Evolutionary conservation across 2,329 filamentous ascomycete species (phyloP).

Genomic region (Aspergillus persii): DNA sequence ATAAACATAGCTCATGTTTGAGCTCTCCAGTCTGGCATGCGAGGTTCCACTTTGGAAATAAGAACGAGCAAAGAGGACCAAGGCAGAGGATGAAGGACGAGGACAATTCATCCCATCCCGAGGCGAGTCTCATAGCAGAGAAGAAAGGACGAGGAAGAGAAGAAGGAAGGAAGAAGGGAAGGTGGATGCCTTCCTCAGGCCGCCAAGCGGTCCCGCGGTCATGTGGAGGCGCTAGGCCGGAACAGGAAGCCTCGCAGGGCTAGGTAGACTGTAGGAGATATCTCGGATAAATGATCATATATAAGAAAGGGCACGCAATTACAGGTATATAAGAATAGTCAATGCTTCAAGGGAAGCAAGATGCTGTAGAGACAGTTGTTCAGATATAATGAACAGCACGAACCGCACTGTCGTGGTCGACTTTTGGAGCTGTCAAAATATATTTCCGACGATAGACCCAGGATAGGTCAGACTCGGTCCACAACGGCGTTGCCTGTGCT

Average conservation of each 20-base stretch:
- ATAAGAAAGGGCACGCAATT: too few relatives aligned
- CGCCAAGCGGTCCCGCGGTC: conserved; percentile 7
- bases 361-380: too few relatives aligned
- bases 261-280: not conserved
- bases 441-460: too few relatives aligned
- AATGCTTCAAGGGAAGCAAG: too few relatives aligned
- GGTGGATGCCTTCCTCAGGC: conserved; percentile 9
- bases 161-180: not conserved
- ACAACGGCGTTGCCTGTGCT: too few relatives aligned
- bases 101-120: not conserved
- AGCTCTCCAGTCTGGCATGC: too few relatives aligned
- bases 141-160: not conserved
- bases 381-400: too few relatives aligned
- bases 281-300: too few relatives aligned
- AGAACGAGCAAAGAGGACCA: not conserved
- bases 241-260: not conserved
- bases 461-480: too few relatives aligned
- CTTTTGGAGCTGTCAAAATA: too few relatives aligned
- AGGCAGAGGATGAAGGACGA: not conserved
- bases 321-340: too few relatives aligned
- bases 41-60: not conserved
- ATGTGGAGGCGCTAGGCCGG: conserved; percentile 7
- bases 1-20: not conserved
- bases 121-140: not conserved
- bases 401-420: too few relatives aligned